Evolutionary conservation across 2,329 filamentous ascomycete genomes (phyloP), one percentile per base, ranked within the genome.

Genomic region (Epichloe sibirici): DNA sequence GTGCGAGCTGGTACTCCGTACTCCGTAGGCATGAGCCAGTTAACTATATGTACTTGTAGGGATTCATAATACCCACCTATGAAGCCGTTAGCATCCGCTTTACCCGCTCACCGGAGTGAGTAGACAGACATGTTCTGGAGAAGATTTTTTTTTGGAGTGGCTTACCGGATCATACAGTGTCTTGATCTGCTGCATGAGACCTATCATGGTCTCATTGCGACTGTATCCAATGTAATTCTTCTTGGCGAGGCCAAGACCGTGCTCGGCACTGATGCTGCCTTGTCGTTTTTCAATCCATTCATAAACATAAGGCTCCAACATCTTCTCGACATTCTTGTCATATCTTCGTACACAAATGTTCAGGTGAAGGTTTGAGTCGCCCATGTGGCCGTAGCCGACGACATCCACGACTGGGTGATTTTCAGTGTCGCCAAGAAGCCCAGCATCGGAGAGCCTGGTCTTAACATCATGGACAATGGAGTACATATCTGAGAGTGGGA

Each of bases 361-460:
- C 59, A 98, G 76, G 70, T 98, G 94, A 58, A 98, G 71, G 70
- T 98, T 98, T 3, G 86, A 83, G 69, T 98, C 93, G 40, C 93
- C 94, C 90, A 98, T 97, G 68, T 98, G 93, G 37, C 93, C 93
- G 65, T 96, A 98, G 21, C 93, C 93, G 21, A 96, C 82, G n/a
- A 96, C 90, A 53, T 85, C 86, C 2, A 94, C 79, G 5, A 94
- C 90, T 1, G 90, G 88, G 65, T 83, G 79, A 45, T 82, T 82
- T 52, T 86, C 81, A 5, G 83, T 81, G 45, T 88, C 83, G 51
- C 88, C 86, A 42, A 95, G 75, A 2, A 97, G 76, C 0, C 90
- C 89, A 35, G 84, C 83, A 51, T 83, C 76, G 1, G 78, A 76
- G 58, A 98, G 77, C 51, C 83, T 82, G 51, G 80, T 81, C 57